phyloP scores from a whole-genome alignment of 2,329 filamentous ascomycete genomes.

The Ascochyta lentis region DNA sequence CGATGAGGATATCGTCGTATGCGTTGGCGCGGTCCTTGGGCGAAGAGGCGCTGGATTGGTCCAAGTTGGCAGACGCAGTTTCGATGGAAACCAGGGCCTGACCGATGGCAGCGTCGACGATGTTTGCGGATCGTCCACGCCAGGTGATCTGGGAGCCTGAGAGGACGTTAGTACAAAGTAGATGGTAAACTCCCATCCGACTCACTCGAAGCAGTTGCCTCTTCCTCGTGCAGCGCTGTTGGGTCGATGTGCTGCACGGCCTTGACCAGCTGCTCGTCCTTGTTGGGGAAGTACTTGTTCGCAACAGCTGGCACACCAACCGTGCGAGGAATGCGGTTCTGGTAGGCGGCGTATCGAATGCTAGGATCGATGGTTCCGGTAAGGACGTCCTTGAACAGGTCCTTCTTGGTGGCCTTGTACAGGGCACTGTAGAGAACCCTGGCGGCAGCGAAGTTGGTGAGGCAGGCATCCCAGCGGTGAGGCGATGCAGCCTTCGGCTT shows the following conservation, averaged over 20 bases:
- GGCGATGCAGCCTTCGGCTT: conserved; percentile 46
- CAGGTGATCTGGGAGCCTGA: conserved; percentile 73
- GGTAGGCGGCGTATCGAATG: conserved; percentile 92
- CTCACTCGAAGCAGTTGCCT: conserved; percentile 58
- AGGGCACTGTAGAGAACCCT: conserved; percentile 84
- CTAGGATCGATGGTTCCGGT: conserved; percentile 89
- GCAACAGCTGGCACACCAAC: conserved; percentile 81
- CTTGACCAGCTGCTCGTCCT: conserved; percentile 66
- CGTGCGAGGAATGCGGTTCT: conserved; percentile 85
- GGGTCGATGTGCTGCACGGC: conserved; percentile 74
- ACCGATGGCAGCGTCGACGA: conserved; percentile 92
- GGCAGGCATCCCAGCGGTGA: conserved; percentile 76
- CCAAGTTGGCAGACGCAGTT: conserved; percentile 60
- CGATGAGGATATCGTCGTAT: conserved; percentile 88
- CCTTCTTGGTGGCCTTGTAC: conserved; percentile 69
- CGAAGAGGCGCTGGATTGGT: conserved; percentile 51
- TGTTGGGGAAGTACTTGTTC: conserved; percentile 75
- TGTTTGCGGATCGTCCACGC: conserved; percentile 82
- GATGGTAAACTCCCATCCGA: conserved; percentile 18
- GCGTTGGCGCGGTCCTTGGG: conserved; percentile 77
- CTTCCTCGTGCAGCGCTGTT: conserved; percentile 56
- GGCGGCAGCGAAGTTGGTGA: conserved; percentile 76
- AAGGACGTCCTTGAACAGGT: conserved; percentile 85
- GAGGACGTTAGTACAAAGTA: conserved; percentile 20
- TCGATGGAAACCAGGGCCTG: conserved; percentile 77